Evolutionary conservation across 768 basidiomycete species (phyloP), one percentile per base, ranked within the genome.

Genomic region (Tulasnella sp.): DNA sequence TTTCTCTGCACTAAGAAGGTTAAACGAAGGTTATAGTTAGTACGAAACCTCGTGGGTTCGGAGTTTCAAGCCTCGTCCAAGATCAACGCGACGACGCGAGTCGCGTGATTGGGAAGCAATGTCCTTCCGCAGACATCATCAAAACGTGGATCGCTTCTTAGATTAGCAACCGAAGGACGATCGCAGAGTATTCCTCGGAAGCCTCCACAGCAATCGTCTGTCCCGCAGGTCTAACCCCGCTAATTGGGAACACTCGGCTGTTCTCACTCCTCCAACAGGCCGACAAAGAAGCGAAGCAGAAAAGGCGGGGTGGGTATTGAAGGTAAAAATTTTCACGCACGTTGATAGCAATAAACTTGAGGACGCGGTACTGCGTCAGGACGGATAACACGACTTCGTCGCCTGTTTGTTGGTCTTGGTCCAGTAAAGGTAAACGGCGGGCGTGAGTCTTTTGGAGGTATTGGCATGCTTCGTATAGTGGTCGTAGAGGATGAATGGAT

Each of bases 331-430:
- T 37, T 46, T n/a, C 58, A 87, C 91, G 79, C 84, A 97, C 97
- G 86, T 99, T 99, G 84, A 97, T 97, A 46, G 98, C 92, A 81
- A 99, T 97, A 86, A 98, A 99, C 86, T 99, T 99, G 87, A 99
- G 93, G 22, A 99, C 93, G 48, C 98, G 92, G 84, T 99, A 99
- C 86, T 99, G 98, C 0, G 98, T 99, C 80, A 99, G 88, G 6
- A 99, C 97, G 34, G 94, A 96, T 34, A 99, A 92, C 83, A 99
- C 95, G 64, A 98, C 92, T 87, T 99, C 96, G 78, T 97, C 96
- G 12, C 94, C 95, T 3, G 97, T 98, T 85, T 96, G 95, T 0
- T 94, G 90, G 85, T 99, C 98, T 81, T 91, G 89, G 84, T 99
- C 98, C 64, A 99, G 94, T 11, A 99, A 89, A 18, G 98, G 98